Conservation (phyloP, 2,329 filamentous ascomycete genomes). For the Colletotrichum simmondsii region DNA sequence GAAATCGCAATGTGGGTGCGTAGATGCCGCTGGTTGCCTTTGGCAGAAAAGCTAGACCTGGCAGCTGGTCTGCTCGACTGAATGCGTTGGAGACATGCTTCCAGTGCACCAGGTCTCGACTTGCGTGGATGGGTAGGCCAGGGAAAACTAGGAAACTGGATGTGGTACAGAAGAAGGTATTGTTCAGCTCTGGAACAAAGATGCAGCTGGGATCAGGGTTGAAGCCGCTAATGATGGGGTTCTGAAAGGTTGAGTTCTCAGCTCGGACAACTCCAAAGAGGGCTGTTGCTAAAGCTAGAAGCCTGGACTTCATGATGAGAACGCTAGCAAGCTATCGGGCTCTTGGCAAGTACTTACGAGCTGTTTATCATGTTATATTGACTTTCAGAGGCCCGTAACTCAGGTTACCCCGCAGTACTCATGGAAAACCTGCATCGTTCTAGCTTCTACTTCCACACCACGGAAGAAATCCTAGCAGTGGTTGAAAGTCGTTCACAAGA, state of each 20-base stretch:
- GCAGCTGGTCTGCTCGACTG: slow-evolving; percentile 53
- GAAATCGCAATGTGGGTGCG: slow-evolving; percentile 57
- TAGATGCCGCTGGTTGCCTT: slow-evolving; percentile 53
- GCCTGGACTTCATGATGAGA: neutral
- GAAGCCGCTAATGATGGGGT: slow-evolving; percentile 61
- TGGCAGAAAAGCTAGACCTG: slow-evolving; percentile 43
- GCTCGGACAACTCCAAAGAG: neutral
- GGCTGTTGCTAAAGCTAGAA: neutral
- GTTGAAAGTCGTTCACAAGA: neutral
- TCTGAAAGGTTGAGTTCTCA: slow-evolving; percentile 44
- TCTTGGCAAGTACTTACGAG: neutral
- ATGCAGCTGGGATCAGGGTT: slow-evolving; percentile 60
- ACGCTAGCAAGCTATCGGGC: no score
- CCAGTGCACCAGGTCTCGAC: slow-evolving; percentile 62
- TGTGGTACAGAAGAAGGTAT: slow-evolving; percentile 62
- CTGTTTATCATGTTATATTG: neutral
- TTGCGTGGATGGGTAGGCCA: slow-evolving; percentile 63
- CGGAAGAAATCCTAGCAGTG: fast-evolving
- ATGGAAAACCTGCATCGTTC: neutral
- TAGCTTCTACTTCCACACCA: neutral
- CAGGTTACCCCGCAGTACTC: neutral
- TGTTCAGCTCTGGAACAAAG: slow-evolving; percentile 49
- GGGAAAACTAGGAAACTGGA: slow-evolving; percentile 65
- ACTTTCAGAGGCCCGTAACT: no score
- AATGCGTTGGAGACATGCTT: slow-evolving; percentile 54